Base-by-base conservation (phyloP, 371 early-diverging fungal genomes). In the Smittium culicis region DNA sequence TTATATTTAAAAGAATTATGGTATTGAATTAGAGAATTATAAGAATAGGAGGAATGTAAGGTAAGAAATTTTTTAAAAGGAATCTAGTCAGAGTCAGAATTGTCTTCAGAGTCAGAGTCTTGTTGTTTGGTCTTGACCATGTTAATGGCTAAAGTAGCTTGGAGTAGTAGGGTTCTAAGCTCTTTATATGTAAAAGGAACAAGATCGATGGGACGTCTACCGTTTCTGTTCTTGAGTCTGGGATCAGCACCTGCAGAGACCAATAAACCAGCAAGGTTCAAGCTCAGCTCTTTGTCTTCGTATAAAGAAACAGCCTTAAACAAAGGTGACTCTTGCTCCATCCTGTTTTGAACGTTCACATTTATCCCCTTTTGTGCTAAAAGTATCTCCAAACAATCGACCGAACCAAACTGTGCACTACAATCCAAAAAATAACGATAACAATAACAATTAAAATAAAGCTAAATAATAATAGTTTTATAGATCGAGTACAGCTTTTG, bases 311-410 rank as follows among this genome's bases (percentile, higher is more conserved):
- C 64, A 27, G 64, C 64, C 25, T 34, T 34, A 25, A 31, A 34
- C 29, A 64, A n/a, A 25, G 64, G 64, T 34, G 64, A 31, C 17
- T 64, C 29, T 14, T 34, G 32, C n/a, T 64, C 64, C 8, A 64
- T 64, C 34, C 61, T 64, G 64, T 64, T 54, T 64, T 64, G 25
- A n/a, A 64, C 34, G 34, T 64, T 54, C 25, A 32, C 8, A 25
- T 64, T n/a, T 11, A 64, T 5, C 16, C 32, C 60, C 32, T 60
- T 25, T 29, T 11, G 14, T 32, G 27, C 14, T 8, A 25, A 27
- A 27, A 60, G 32, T 27, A 25, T 11, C 25, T 8, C 60, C 32
- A 60, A 29, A 60, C 60, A 60, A 60, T 60, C 60, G 11, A 60
- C 14, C 8, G 60, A 60, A 16, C 60, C 60, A 60, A 5, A 8